These are phyloP conservation scores for Ophiocordyceps camponoti-floridani DNA, from an alignment of 2,329 filamentous ascomycete genomes.

Conservation along the genomic window DNA sequence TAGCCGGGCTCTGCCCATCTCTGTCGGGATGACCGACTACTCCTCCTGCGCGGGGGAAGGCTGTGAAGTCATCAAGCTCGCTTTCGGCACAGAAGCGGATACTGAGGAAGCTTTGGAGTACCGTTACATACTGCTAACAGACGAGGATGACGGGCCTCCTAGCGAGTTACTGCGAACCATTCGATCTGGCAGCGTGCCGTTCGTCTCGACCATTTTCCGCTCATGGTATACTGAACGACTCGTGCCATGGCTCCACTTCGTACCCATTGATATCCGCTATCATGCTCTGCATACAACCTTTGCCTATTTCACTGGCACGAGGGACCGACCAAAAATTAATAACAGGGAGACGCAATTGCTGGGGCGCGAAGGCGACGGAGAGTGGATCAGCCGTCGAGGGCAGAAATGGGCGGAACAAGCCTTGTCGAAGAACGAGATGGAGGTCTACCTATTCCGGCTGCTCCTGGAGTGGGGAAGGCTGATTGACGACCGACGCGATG, in stretches of 20 bases:
- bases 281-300: slow-evolving; percentile 58
- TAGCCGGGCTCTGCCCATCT: slow-evolving; percentile 31
- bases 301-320: slow-evolving; percentile 52
- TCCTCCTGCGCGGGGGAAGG: slow-evolving; percentile 34
- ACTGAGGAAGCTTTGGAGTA: slow-evolving; percentile 37
- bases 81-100: slow-evolving; percentile 20
- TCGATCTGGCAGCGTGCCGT: slow-evolving; percentile 46
- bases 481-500: slow-evolving; percentile 41
- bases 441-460: slow-evolving; percentile 63
- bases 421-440: slow-evolving; percentile 55
- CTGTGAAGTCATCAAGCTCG: slow-evolving; percentile 11
- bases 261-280: slow-evolving; percentile 56
- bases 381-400: slow-evolving; percentile 49
- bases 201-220: slow-evolving; percentile 55
- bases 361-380: slow-evolving; percentile 30
- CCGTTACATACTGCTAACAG: slow-evolving; percentile 55
- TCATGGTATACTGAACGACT: slow-evolving; percentile 67
- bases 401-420: slow-evolving; percentile 45
- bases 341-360: slow-evolving; percentile 28
- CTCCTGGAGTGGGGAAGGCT: slow-evolving; percentile 62
- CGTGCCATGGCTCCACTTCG: slow-evolving; percentile 62
- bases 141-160: slow-evolving; percentile 51
- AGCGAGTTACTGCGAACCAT: slow-evolving; percentile 41
- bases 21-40: slow-evolving; percentile 40
- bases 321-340: slow-evolving; percentile 20